Base-by-base conservation (phyloP, 2,329 filamentous ascomycete species). In the Talaromyces sp. region DNA sequence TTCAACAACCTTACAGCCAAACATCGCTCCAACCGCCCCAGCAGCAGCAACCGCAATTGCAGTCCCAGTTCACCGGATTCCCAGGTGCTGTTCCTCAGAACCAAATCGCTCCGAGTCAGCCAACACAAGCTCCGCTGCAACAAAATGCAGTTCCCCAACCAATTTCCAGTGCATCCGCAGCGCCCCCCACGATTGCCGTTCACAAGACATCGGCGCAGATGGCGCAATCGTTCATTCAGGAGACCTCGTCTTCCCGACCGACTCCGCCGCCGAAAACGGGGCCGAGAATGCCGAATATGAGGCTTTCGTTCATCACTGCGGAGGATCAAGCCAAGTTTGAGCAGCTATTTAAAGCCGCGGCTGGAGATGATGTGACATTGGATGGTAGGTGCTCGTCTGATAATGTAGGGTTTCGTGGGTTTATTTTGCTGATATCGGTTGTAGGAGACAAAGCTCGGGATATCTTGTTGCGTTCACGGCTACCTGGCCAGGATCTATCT, bases 241-340 rank as follows among this genome's bases (percentile, higher is more conserved):
- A 74, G 68, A 74, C 83, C 27, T 78, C 83, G 19, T 82, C 86
- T 33, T 79, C 87, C 10, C 80, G 87, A 14, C 83, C 87, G 11
- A 85, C 89, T 72, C 87, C 90, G 69, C 84, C 90, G 7, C 88
- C 87, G 72, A 77, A 66, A 33, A 41, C 59, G 3, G 80, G 84
- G 13, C 89, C 86, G 71, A 95, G 90, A 81, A 97, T 99, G 64
- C 95, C 95, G 33, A 98, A 91, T 75, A 96, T 98, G 69, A 87
- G 95, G 59, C 81, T 99, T 67, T 97, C 93, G 3, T 99, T 99
- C 77, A 97, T 99, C 74, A 97, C 94, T 2, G 93, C 92, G 31
- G 88, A 90, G 73, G 95, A 99, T 75, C 95, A 99, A 79, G 87
- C 92, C 73, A 97, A 97, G 80, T 99, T 99, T 72, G 95, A 99